A percentile compares a stretch with the other conserved stretches of the same genome.
Evolutionary conservation across 2,329 filamentous ascomycete species (phyloP).

Genomic region (Neonectria neomacrospora): DNA sequence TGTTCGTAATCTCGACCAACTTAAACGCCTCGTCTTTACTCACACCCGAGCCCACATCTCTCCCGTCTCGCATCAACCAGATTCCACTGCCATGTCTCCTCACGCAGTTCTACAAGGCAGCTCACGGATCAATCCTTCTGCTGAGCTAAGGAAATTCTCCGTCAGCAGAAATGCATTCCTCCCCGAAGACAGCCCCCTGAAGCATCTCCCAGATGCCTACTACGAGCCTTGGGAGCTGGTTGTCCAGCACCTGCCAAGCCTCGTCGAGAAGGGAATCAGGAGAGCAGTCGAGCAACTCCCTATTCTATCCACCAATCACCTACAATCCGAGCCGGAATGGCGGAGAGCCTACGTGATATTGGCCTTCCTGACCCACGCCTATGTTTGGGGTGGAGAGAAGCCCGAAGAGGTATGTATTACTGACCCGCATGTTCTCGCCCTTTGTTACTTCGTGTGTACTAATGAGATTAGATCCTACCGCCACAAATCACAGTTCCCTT

Average conservation of each 20-base stretch:
- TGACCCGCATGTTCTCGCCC: fast-evolving
- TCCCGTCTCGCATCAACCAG: not conserved
- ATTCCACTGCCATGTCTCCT: constrained; percentile 53
- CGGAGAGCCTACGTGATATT: constrained; percentile 82
- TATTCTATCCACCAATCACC: constrained; percentile 71
- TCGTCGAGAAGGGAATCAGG: constrained; percentile 74
- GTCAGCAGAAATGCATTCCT: constrained; percentile 77
- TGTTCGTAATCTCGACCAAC: constrained; percentile 6
- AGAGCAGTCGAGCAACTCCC: constrained; percentile 73
- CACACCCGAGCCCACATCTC: not conserved
- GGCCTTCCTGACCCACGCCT: constrained; percentile 83
- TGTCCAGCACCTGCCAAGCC: constrained; percentile 71
- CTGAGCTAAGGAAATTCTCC: constrained; percentile 50
- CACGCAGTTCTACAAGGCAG: constrained; percentile 49
- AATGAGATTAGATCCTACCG: constrained; percentile 67
- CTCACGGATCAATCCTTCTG: constrained; percentile 30
- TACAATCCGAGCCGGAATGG: constrained; percentile 78
- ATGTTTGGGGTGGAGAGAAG: constrained; percentile 86
- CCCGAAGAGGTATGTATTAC: constrained; percentile 76
- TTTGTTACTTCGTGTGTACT: constrained; percentile 7
- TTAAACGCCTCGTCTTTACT: not conserved
- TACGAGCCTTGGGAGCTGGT: constrained; percentile 84
- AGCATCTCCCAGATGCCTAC: constrained; percentile 73
- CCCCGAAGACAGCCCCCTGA: constrained; percentile 74
- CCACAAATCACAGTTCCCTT: constrained; percentile 82